Evolutionary conservation across 768 basidiomycete species (phyloP), one percentile per base, ranked within the genome.

Genomic region (Mycena sanguinolenta): DNA sequence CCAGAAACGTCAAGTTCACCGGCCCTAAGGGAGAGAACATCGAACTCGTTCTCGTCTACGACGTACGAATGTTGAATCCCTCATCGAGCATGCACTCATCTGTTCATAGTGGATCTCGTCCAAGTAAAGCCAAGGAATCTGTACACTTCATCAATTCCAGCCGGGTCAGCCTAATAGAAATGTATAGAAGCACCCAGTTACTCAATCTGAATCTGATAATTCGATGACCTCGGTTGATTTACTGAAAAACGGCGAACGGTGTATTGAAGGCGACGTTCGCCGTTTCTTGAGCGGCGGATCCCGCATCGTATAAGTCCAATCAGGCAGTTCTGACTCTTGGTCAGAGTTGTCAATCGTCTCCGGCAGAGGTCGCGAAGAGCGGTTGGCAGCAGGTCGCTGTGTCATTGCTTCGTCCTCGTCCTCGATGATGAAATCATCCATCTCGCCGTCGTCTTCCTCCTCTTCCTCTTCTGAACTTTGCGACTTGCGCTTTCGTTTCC

Each of bases 1-100:
- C 85, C 5, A 84, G 92, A 63, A 89, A 86, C 73, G 79, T 92
- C 70, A 84, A 86, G 69, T 93, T 93, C 78, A 88, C 86, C 8
- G 91, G 91, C 0, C 87, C 91, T 4, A 75, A 82, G 36, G 88
- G 82, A 14, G 86, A 91, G 73, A 86, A 88, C 38, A 88, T 93
- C 58, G 82, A 87, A 65, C 82, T 83, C 13, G 86, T 83, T 49
- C 76, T 93, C 44, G 83, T 91, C 23, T 94, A 93, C 69, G 91
- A 93, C 75, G n/a, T n/a, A n/a, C n/a, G n/a, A n/a, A n/a, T n/a
- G n/a, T n/a, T n/a, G n/a, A n/a, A n/a, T n/a, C n/a, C n/a, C n/a
- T n/a, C n/a, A n/a, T n/a, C n/a, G n/a, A n/a, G n/a, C n/a, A 14
- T 7, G 39, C 16, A 39, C 39, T 14, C 39, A 39, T 38, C 8